Base-by-base conservation (phyloP, 2,329 filamentous ascomycete genomes). In the Pseudopithomyces chartarum region DNA sequence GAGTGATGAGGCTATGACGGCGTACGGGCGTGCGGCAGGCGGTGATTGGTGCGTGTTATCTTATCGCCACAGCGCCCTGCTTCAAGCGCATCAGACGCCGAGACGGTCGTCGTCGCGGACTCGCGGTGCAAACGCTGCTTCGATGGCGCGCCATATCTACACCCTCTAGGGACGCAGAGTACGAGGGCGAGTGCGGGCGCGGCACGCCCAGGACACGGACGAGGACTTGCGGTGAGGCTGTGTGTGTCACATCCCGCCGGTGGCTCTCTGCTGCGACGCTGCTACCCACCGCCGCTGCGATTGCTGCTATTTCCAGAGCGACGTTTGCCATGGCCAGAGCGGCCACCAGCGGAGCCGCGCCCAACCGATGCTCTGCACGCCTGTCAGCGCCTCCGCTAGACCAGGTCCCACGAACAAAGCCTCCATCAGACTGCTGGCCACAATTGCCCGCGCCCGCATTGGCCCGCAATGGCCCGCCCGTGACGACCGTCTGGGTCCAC, bases 311-410 rank as follows among this genome's bases (percentile, higher is more conserved):
- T 65, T 56, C 45, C 54, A 55, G 54, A 45, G 69, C 71, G 68
- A 71, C 59, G 66, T 56, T 72, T 65, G 68, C 70, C 70, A 70
- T 63, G 60, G 56, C 64, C 62, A 61, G 58, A 58, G 68, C 72
- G 71, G 69, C 69, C 71, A 73, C 69, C 68, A 57, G 67, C 72
- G 71, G 72, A 63, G 60, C 68, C 64, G 68, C 56, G 60, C 55
- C 60, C 65, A 68, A 59, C 67, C 66, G 67, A 44, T 60, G 47
- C 47, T 26, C 15, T 17, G 47, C 17, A 53, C 38, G 49, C 52
- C 52, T 34, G 36, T 20, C 45, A 48, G 42, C 22, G 42, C 51
- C 29, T 15, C 51, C 42, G 42, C 34, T 20, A 33, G 47, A 13
- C 33, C 33, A 13, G 12, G 33, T 26, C 33, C 32, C 46, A 13